These are phyloP conservation scores for Acmispon strigosus DNA, from an alignment of 306 rosid species.

Conservation along the genomic window DNA sequence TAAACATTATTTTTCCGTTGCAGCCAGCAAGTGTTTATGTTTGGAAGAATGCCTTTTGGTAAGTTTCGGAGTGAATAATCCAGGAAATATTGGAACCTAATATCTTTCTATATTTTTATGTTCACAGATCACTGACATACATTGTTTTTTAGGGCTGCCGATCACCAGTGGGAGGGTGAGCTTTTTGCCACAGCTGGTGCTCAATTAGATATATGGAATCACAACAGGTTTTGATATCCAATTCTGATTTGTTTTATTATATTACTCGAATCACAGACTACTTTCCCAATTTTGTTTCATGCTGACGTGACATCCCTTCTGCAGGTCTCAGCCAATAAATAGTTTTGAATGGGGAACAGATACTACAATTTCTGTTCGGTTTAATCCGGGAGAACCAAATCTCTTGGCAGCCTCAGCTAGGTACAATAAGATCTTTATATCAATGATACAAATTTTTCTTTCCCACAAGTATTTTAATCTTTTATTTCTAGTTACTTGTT, in stretches of 20 bases:
- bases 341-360: slow-evolving; percentile 78
- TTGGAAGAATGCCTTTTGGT: slow-evolving; percentile 86
- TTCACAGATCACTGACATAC: neutral
- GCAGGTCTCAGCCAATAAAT: slow-evolving; percentile 71
- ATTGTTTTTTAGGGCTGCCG: slow-evolving; percentile 59
- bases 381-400: slow-evolving; percentile 80
- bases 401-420: slow-evolving; percentile 71
- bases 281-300: slow-evolving; percentile 9
- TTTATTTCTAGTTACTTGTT: neutral
- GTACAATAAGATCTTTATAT: slow-evolving; percentile 27
- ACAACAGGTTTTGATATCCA: slow-evolving; percentile 57
- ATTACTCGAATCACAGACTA: neutral
- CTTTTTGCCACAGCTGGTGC: slow-evolving; percentile 94
- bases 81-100: neutral
- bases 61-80: slow-evolving; percentile 25
- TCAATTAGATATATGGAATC: slow-evolving; percentile 86
- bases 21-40: slow-evolving; percentile 70
- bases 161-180: slow-evolving; percentile 86
- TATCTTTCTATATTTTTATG: neutral
- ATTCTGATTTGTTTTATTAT: neutral
- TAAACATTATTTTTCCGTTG: neutral
- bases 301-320: slow-evolving; percentile 6
- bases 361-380: slow-evolving; percentile 67
- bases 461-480: neutral
- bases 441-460: neutral